A percentile compares a stretch with the other conserved stretches of the same genome.
These are phyloP conservation scores for Saccharomyces pastorianus DNA, from an alignment of 1,139 yeast genomes.

Conservation along the genomic window DNA sequence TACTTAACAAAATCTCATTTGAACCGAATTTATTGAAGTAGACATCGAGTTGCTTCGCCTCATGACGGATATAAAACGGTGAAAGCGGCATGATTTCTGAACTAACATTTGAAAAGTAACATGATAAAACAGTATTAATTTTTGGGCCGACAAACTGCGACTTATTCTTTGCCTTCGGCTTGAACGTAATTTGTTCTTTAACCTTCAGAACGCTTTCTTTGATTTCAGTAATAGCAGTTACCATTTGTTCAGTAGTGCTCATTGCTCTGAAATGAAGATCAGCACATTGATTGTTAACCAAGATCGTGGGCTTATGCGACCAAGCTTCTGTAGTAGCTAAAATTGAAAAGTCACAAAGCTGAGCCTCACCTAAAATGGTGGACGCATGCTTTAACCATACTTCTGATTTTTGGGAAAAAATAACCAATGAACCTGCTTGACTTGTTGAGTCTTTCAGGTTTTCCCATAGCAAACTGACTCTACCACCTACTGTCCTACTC, in stretches of 20 bases:
- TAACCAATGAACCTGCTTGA: slow-evolving; percentile 19
- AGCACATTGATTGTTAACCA: slow-evolving; percentile 15
- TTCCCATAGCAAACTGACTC: slow-evolving; percentile 20
- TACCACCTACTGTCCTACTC: slow-evolving; percentile 26
- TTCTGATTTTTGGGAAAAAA: slow-evolving; percentile 19
- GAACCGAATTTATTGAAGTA: slow-evolving; percentile 15
- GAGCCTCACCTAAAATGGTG: slow-evolving; percentile 15
- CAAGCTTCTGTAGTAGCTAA: slow-evolving; percentile 17
- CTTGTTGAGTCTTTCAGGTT: slow-evolving; percentile 17
- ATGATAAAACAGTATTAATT: slow-evolving; percentile 11
- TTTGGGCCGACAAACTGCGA: background rate
- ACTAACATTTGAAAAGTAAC: slow-evolving; percentile 19
- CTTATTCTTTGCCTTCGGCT: background rate
- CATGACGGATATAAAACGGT: slow-evolving; percentile 20
- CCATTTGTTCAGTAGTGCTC: slow-evolving; percentile 17
- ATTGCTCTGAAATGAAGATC: slow-evolving; percentile 19
- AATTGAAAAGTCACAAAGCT: slow-evolving; percentile 16
- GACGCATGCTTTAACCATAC: slow-evolving; percentile 16
- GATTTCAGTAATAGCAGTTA: slow-evolving; percentile 14
- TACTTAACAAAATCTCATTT: slow-evolving; percentile 12
- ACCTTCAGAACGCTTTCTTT: slow-evolving; percentile 7
- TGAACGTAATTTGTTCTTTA: slow-evolving; percentile 6
- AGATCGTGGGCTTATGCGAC: slow-evolving; percentile 12
- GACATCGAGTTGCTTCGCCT: slow-evolving; percentile 18
- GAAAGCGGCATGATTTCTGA: slow-evolving; percentile 23